phyloP scores from a whole-genome alignment of 495 filamentous ascomycete genomes.

The Penicillium angulare region DNA sequence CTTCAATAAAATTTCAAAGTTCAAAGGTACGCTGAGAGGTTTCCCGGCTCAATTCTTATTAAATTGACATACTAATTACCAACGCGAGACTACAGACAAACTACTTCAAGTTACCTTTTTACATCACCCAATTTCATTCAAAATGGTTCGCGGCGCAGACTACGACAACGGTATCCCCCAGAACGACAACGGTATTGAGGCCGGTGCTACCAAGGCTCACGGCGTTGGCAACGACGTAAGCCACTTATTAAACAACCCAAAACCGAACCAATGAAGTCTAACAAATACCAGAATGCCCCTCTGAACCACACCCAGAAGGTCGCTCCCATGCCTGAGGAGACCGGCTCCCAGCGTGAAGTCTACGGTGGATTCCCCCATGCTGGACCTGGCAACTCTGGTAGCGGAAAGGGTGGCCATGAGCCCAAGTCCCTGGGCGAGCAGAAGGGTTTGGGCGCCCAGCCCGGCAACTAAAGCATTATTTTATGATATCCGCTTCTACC shows the following conservation, averaged over 20 bases:
- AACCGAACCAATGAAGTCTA: not conserved
- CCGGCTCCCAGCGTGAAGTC: constrained; percentile 27
- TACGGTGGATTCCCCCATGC: constrained; percentile 22
- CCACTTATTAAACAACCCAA: not conserved
- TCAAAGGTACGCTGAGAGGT: not conserved
- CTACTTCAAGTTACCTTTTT: not conserved
- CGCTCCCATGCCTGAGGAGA: constrained; percentile 43
- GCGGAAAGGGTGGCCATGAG: constrained; percentile 45
- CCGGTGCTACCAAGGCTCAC: constrained; percentile 43
- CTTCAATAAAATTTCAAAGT: not conserved
- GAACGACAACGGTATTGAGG: constrained; percentile 51
- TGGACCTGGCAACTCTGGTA: constrained; percentile 22
- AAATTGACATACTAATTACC: not conserved
- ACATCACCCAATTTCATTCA: constrained; percentile 13
- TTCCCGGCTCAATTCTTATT: no score
- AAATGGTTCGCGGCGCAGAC: constrained; percentile 52
- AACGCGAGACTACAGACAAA: not conserved
- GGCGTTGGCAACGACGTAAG: constrained; percentile 38
- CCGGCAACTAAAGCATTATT: constrained; percentile 4
- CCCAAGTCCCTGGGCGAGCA: constrained; percentile 39
- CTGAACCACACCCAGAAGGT: constrained; percentile 41
- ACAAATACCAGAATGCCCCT: constrained; percentile 30
- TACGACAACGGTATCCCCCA: constrained; percentile 48
- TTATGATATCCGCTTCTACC: no score
- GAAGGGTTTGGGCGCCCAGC: constrained; percentile 35